Evolutionary conservation across 1,139 yeast species (phyloP).

Genomic region (Hyphopichia fennica): DNA sequence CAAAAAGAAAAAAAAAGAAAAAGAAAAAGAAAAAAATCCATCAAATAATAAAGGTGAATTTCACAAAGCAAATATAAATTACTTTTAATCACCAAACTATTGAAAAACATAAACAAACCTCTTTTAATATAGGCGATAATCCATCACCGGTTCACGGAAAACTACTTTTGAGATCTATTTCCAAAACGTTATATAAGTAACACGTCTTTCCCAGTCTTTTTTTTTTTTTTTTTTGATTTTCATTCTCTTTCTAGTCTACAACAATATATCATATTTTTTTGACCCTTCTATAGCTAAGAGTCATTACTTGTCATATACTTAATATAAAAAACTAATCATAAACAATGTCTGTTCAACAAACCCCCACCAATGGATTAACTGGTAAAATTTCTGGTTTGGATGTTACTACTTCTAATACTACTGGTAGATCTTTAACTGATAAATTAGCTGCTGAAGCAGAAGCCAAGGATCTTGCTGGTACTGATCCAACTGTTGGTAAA

Average conservation of each 20-base stretch:
- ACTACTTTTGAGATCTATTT: background rate
- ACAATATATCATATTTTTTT: too few species aligned
- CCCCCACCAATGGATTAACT: constrained; percentile 52
- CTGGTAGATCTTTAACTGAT: constrained; percentile 44
- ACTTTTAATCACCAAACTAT: too few species aligned
- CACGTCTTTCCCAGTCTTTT: background rate
- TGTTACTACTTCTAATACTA: constrained; percentile 22
- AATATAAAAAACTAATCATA: background rate
- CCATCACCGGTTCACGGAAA: background rate
- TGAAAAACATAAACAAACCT: background rate
- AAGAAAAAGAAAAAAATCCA: background rate
- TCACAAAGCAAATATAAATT: background rate
- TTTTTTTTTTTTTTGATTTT: background rate
- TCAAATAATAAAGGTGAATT: background rate
- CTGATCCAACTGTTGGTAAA: constrained; percentile 20
- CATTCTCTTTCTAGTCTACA: background rate
- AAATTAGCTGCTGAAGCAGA: constrained; percentile 48
- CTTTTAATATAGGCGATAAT: background rate
- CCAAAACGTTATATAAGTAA: constrained; percentile 1
- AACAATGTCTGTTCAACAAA: constrained; percentile 43
- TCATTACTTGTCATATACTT: background rate
- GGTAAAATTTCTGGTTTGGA: constrained; percentile 46
- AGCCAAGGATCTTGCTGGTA: constrained; percentile 37
- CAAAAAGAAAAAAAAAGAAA: background rate
- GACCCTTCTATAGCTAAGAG: too few species aligned